Base-by-base conservation (phyloP, 345 rosid species). In the Citrus reticulata region DNA sequence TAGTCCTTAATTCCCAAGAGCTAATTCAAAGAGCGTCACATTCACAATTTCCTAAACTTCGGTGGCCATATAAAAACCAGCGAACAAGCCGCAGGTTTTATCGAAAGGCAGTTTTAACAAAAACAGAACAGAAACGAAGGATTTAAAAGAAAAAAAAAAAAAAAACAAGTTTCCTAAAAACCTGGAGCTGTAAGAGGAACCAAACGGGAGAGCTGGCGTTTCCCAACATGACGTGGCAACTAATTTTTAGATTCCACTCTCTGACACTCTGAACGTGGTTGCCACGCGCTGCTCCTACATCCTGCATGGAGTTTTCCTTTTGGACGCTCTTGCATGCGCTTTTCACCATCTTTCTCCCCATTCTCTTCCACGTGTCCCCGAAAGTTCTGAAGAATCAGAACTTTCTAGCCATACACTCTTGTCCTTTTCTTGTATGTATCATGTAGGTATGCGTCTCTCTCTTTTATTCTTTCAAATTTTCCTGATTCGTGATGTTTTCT, bases 251-350 rank as follows among this genome's bases (percentile, higher is more conserved):
- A 32, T 35, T 58, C 68, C 49, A 39, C 42, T 2, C 75, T 71
- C 62, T 7, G 62, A n/a, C 11, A 39, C 20, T 11, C 35, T 55
- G 17, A 7, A 68, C 2, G 73, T 72, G 70, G 4, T 2, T n/a
- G 76, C 77, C 85, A 85, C 84, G 88, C 79, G 85, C 86, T 49
- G 65, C 72, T 24, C 7, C 57, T 24, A 20, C 51, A 71, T 25
- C 54, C 73, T 79, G 85, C 85, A 77, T 82, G 78, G 16, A 13
- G 51, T 46, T 11, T 11, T 46, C 10, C 29, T 29, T 58, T 82
- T 77, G 81, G 81, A 71, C 62, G 7, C 66, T 70, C 59, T 54
- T 68, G 80, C 80, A 78, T 77, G 77, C 1, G 9, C 19, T 10
- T 7, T 49, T 4, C 35, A 22, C 71, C 32, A 7, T 14, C 19